Evolutionary conservation across 139 green algal species (phyloP), one percentile per base, ranked within the genome.

Genomic region (Desmodesmus armatus): DNA sequence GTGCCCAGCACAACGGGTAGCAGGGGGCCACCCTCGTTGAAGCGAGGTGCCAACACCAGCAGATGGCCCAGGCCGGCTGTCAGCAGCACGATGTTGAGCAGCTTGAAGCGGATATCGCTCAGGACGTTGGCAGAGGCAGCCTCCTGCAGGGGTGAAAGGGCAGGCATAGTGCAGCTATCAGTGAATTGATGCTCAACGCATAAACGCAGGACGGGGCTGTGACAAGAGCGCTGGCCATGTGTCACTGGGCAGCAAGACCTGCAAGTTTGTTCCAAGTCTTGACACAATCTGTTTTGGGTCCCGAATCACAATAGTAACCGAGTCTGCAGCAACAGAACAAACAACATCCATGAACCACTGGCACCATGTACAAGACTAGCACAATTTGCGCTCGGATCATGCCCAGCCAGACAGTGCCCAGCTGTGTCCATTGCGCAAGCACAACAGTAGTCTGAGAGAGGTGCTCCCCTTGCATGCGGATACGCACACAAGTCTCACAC

Each of bases 81-180:
- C 9, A 58, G 41, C 71, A 79, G 41, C 23, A 19, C 71, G n/a
- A 79, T 79, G 71, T 79, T 79, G 41, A 79, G 71, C 70, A 78
- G 40, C 70, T 78, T 78, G 70, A 37, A 78, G 40, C 70, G 70
- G 15, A 43, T n/a, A 29, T 79, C 43, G 33, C 25, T 63, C 43
- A 79, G 43, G 7, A 7, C 13, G 41, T 79, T 79, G 37, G 27
- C 71, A 43, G 71, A 40, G 62, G 71, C 71, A 33, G 71, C 71
- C 39, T 79, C 71, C 71, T 79, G 71, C 71, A 55, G 70, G 23
- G 6, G 70, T 33, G 58, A 25, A 23, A 33, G 70, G n/a, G n/a
- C n/a, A n/a, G n/a, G n/a, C n/a, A 23, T 19, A 65, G 21, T n/a
- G 53, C 53, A 65, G 21, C 19, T 65, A 65, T 65, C n/a, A n/a